phyloP scores from a whole-genome alignment of 106 monocot genomes.

The Alisma plantagoaquatica region DNA sequence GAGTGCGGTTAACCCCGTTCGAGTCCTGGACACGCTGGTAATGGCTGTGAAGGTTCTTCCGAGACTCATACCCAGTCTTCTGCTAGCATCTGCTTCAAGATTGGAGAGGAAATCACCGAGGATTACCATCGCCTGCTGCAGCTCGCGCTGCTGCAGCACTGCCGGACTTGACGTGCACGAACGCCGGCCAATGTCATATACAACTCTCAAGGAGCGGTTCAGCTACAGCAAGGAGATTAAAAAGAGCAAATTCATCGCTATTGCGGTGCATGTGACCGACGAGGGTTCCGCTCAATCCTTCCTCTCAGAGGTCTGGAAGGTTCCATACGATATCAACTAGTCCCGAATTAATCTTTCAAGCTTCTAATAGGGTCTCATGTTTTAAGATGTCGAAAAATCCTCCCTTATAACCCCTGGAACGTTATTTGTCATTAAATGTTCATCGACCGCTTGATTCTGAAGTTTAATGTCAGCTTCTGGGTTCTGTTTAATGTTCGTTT shows the following conservation, averaged over 20 bases:
- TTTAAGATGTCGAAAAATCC: too few species aligned
- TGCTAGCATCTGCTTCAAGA: conserved; percentile 7
- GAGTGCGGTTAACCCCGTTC: not conserved
- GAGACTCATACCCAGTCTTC: conserved; percentile 4
- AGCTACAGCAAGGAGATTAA: conserved; percentile 71
- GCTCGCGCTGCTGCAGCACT: conserved; percentile 1
- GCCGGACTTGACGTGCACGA: conserved; percentile 2
- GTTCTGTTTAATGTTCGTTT: too few species aligned
- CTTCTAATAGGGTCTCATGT: too few species aligned
- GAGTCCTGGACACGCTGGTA: not conserved
- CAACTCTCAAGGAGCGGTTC: conserved; percentile 46
- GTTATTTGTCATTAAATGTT: too few species aligned
- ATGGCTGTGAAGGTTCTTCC: conserved; percentile 37
- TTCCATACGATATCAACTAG: too few species aligned
- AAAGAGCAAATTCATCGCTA: conserved; percentile 82
- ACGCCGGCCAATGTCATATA: conserved; percentile 36
- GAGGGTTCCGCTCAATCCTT: conserved; percentile 81
- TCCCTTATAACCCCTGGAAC: too few species aligned
- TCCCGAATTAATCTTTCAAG: too few species aligned
- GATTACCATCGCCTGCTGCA: not conserved
- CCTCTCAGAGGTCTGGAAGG: conserved; percentile 51
- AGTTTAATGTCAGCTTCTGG: too few species aligned
- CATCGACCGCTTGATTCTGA: too few species aligned
- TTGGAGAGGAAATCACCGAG: not conserved
- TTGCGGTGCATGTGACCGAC: conserved; percentile 64